Evolutionary conservation across 192 early-diverging fungal species (phyloP), one percentile per base, ranked within the genome.

Genomic region (Coemansia sp.): DNA sequence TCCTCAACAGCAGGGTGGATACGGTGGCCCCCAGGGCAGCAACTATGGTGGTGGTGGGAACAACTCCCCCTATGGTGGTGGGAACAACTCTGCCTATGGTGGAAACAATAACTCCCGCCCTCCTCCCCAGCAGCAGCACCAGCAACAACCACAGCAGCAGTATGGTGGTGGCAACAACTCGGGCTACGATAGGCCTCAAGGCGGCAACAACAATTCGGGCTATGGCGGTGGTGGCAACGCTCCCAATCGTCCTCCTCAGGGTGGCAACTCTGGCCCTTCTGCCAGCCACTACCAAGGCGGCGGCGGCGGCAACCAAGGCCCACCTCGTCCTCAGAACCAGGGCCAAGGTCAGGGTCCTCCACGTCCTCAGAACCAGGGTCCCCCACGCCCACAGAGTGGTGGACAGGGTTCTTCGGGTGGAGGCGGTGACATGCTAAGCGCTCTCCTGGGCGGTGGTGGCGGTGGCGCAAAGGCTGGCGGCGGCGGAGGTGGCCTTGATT

Each of bases 401-500:
- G 28, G 60, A 16, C 14, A 61, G 49, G 39, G 40, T 14, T 43
- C 38, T 1, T 13, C 13, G 10, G 19, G 47, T 5, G 55, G 55
- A 6, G 55, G 55, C 32, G 55, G 55, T 3, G 30, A 58, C 55
- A 16, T 33, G 30, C 30, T 58, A 32, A 33, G 55, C 55, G 11
- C 55, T 5, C 55, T 58, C 30, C 17, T 58, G 8, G 55, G 55
- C 55, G 55, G 55, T 19, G 68, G 68, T 2, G 65, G 68, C 4
- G 69, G 57, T 19, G 72, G 53, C 16, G 55, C 32, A 3, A 58
- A 58, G 55, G 6, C 55, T 58, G 30, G 55, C 17, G 30, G 52
- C 9, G 52, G 55, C 4, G 30, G 32, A 5, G 70, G 70, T 2
- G 80, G 80, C 5, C 75, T 82, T 38, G 69, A 82, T 60, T 37